These are phyloP conservation scores for Blastobotrys mokoenaii DNA, from an alignment of 805 yeast species.

Conservation along the genomic window DNA sequence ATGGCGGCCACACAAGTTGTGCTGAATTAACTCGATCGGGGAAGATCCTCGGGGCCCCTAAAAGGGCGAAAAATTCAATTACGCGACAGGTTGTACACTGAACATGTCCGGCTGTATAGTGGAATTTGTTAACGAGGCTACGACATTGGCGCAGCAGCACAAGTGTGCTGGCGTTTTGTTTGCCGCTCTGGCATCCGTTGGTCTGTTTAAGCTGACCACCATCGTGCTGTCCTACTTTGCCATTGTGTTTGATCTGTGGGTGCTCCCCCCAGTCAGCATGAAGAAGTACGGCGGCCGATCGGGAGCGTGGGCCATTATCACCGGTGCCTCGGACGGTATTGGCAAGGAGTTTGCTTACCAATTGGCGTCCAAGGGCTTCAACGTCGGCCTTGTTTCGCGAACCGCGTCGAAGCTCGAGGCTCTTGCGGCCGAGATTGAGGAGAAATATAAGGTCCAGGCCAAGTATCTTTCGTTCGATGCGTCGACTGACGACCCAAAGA, in stretches of 20 bases:
- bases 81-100: neutral
- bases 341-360: slow-evolving; percentile 88
- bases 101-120: neutral
- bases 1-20: no score
- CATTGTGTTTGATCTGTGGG: slow-evolving; percentile 50
- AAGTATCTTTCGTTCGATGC: slow-evolving; percentile 72
- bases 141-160: slow-evolving; percentile 2
- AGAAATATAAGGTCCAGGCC: slow-evolving; percentile 53
- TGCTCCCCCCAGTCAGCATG: slow-evolving; percentile 44
- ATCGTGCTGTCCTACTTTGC: slow-evolving; percentile 42
- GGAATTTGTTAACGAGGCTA: slow-evolving; percentile 1
- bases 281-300: slow-evolving; percentile 53
- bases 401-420: slow-evolving; percentile 67
- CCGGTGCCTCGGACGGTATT: slow-evolving; percentile 97
- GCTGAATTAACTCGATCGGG: no score
- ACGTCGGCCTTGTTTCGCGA: slow-evolving; percentile 76
- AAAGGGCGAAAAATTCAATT: no score
- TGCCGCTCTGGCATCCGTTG: slow-evolving; percentile 27
- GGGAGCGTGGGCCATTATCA: slow-evolving; percentile 86
- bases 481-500: slow-evolving; percentile 47
- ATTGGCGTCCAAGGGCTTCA: slow-evolving; percentile 78
- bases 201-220: slow-evolving; percentile 51
- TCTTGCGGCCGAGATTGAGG: slow-evolving; percentile 53
- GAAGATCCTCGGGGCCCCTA: no score
- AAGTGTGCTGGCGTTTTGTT: slow-evolving; percentile 9